Evolutionary conservation across 2,329 filamentous ascomycete species (phyloP), one percentile per base, ranked within the genome.

Genomic region (Amesomyces nigricolor): DNA sequence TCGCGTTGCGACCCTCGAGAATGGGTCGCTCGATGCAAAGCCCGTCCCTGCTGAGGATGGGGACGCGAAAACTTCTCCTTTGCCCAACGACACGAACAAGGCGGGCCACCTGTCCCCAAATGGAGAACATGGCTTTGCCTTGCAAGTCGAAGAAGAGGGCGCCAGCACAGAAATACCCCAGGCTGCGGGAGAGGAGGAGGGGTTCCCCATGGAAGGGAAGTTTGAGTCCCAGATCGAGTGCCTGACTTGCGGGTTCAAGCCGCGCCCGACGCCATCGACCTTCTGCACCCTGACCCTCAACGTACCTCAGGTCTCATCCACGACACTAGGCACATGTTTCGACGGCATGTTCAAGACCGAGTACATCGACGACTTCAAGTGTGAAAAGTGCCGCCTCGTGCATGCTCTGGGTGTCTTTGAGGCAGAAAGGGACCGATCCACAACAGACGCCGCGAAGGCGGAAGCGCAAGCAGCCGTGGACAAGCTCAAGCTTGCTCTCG

Each of bases 201-300:
- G 89, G 0, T 97, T 97, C 65, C 92, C 94, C 0, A 85, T 99
- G 66, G 91, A 97, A 72, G 94, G 94, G 56, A 86, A 82, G 68
- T 84, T 94, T 57, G 91, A 96, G 68, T 96, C 91, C n/a, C 90
- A 95, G 68, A 90, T 96, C 55, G 88, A 96, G 71, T 99, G 94
- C 68, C 81, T 90, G 65, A 89, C 86, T 30, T 99, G 94, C 68
- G 83, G 86, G 45, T 96, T 95, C 76, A 89, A 88, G 70, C 92
- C 94, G 7, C 91, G 87, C 66, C 86, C 92, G 6, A 87, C 85
- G 7, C 81, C 85, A 52, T 94, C 89, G 47, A 88, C 85, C 0
- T 99, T 99, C 67, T 92, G 95, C 70, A 95, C 91, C 17, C 74
- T 99, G 61, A 97, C 92, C 1, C 75, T 99, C 51, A 90, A 91